These are phyloP conservation scores for Malassezia japonica DNA, from an alignment of 1,284 basidiomycete species.

Conservation along the genomic window DNA sequence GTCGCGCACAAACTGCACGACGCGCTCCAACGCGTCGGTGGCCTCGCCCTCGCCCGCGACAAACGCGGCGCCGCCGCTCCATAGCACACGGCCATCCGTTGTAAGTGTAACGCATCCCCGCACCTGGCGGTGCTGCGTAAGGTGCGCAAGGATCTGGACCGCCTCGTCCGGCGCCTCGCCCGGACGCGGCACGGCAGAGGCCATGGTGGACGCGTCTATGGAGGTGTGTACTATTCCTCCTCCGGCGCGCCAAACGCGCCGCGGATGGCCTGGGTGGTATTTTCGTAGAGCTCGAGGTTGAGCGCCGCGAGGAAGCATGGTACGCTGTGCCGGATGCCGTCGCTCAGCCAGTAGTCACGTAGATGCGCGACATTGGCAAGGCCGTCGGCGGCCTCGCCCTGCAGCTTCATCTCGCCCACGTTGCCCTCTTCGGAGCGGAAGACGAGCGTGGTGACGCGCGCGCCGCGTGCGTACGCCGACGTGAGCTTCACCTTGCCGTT, in stretches of 20 bases:
- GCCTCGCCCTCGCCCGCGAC: not conserved
- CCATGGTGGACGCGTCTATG: not conserved
- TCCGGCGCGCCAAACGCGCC: slow-evolving; percentile 12
- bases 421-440: slow-evolving; percentile 52
- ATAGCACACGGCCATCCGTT: slow-evolving; percentile 8
- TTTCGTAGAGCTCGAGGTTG: slow-evolving; percentile 51
- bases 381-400: slow-evolving; percentile 47
- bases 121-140: slow-evolving; percentile 4
- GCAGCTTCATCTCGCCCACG: slow-evolving; percentile 53
- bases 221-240: slow-evolving; percentile 8
- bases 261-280: slow-evolving; percentile 18
- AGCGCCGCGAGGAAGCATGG: slow-evolving; percentile 54
- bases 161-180: slow-evolving; percentile 12
- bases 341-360: slow-evolving; percentile 53
- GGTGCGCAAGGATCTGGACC: slow-evolving; percentile 2
- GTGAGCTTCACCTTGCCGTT: slow-evolving; percentile 74
- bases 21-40: not conserved
- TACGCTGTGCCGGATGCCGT: slow-evolving; percentile 50
- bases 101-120: slow-evolving; percentile 9
- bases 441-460: slow-evolving; percentile 50
- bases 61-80: slow-evolving; percentile 11
- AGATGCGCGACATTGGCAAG: slow-evolving; percentile 28
- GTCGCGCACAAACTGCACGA: slow-evolving; percentile 11
- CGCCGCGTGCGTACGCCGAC: slow-evolving; percentile 57
- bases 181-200: not conserved